Evolutionary conservation across 1,284 basidiomycete genomes (phyloP).

Genomic region (Papiliotrema flavescens): DNA sequence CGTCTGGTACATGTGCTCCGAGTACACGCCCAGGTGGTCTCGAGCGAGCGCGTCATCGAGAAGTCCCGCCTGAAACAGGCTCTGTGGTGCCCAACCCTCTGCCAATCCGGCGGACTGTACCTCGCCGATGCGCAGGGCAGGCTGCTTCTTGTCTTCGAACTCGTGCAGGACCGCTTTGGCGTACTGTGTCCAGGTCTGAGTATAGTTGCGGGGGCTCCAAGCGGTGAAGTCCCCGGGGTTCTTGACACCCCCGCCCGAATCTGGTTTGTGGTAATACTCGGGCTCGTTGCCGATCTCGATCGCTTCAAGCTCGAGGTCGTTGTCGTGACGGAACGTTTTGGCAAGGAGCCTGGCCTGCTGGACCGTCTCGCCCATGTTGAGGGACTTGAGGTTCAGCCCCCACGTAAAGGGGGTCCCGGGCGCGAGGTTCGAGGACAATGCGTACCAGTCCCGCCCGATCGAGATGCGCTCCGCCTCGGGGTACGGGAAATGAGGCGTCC

Average conservation of each 20-base stretch:
- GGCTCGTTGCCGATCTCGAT: constrained; percentile 56
- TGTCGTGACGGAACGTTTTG: constrained; percentile 36
- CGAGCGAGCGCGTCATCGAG: constrained; percentile 2
- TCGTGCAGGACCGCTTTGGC: background rate
- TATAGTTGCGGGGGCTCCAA: constrained; percentile 7
- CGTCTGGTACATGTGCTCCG: constrained; percentile 6
- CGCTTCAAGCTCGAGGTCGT: constrained; percentile 55
- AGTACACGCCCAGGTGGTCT: background rate
- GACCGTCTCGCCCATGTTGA: constrained; percentile 59
- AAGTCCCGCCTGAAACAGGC: constrained; percentile 8
- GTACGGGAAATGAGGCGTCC: constrained; percentile 56
- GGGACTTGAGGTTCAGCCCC: constrained; percentile 63
- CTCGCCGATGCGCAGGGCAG: background rate
- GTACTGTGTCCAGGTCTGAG: constrained; percentile 4
- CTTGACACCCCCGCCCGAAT: background rate
- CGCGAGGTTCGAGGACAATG: constrained; percentile 58
- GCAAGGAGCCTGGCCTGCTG: constrained; percentile 59
- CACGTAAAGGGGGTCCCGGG: constrained; percentile 55
- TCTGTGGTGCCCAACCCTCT: background rate
- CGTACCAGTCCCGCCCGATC: constrained; percentile 61
- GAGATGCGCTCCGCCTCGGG: constrained; percentile 60
- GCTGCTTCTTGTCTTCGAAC: background rate
- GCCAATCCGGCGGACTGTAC: background rate
- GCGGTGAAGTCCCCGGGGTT: background rate
- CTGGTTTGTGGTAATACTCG: constrained; percentile 11